A percentile compares a stretch with the other conserved stretches of the same genome.
Conservation (phyloP, 768 basidiomycete species). For the Holtermanniella nyarrowii region DNA sequence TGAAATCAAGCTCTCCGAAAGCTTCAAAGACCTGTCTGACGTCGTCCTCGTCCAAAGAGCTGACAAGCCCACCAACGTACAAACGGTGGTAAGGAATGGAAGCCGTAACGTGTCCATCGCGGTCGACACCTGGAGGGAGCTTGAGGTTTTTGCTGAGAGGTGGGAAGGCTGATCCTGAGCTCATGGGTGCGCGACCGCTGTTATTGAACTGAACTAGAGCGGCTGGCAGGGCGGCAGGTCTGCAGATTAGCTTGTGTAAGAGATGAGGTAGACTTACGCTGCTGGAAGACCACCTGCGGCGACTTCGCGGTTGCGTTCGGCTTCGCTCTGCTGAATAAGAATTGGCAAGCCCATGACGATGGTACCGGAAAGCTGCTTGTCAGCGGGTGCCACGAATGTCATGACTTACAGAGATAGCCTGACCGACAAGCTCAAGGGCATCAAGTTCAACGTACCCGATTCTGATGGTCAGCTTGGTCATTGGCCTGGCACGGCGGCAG, state of each 20-base stretch:
- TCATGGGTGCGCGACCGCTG: slow-evolving; percentile 7
- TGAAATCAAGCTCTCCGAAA: slow-evolving; percentile 95
- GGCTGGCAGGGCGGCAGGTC: background rate
- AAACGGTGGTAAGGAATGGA: slow-evolving; percentile 51
- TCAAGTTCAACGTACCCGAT: slow-evolving; percentile 98
- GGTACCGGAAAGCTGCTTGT: slow-evolving; percentile 62
- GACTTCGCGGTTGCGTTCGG: slow-evolving; percentile 50
- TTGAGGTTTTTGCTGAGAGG: slow-evolving; percentile 26
- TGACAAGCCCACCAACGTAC: slow-evolving; percentile 93
- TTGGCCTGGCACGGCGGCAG: background rate
- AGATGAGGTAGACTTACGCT: slow-evolving; percentile 7
- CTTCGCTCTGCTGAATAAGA: slow-evolving; percentile 91
- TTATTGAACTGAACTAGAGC: background rate
- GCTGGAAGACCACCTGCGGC: slow-evolving; percentile 1
- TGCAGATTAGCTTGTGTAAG: background rate
- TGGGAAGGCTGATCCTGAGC: slow-evolving; percentile 18
- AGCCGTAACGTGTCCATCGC: slow-evolving; percentile 42
- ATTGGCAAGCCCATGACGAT: slow-evolving; percentile 98
- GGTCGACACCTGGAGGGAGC: slow-evolving; percentile 61
- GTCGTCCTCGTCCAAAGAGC: slow-evolving; percentile 92
- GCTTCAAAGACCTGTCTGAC: slow-evolving; percentile 98
- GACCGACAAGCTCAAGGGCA: slow-evolving; percentile 78
- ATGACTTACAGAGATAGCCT: slow-evolving; percentile 54
- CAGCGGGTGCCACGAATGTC: background rate
- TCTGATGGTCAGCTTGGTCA: slow-evolving; percentile 45